Evolutionary conservation across 345 rosid genomes (phyloP).

Genomic region (Citrus mangshanensis): DNA sequence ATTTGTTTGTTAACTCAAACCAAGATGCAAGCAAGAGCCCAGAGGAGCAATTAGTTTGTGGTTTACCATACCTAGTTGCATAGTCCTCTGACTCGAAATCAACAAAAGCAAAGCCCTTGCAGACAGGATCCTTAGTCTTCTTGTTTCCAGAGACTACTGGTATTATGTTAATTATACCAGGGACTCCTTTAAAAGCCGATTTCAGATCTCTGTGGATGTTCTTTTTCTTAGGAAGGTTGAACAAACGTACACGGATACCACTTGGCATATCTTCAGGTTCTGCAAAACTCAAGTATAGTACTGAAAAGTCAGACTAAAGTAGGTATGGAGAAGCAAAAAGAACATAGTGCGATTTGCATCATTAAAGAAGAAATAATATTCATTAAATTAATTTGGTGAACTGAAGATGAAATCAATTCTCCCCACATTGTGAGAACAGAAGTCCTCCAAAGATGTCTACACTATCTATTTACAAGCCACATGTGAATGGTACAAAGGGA

Average conservation of each 20-base stretch:
- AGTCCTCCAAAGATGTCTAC: neutral
- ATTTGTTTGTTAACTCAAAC: neutral
- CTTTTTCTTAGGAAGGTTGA: constrained; percentile 89
- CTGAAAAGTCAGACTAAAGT: constrained; percentile 17
- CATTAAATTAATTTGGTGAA: neutral
- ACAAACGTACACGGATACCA: constrained; percentile 55
- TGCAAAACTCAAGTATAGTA: constrained; percentile 24
- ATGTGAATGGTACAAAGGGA: neutral
- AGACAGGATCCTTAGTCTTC: constrained; percentile 86
- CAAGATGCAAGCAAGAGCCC: neutral
- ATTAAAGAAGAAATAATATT: neutral
- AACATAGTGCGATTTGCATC: neutral
- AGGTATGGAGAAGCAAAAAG: neutral
- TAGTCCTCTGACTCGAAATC: constrained; percentile 62
- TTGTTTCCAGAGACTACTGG: constrained; percentile 81
- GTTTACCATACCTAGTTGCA: constrained; percentile 55
- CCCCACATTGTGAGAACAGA: neutral
- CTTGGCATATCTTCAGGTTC: constrained; percentile 37
- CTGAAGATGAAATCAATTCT: neutral
- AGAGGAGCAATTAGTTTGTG: too few species aligned
- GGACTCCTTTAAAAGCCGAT: constrained; percentile 58
- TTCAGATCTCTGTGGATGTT: constrained; percentile 78
- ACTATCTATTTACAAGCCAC: neutral
- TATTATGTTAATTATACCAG: constrained; percentile 52
- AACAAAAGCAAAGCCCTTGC: constrained; percentile 77